Conservation (phyloP, 2,329 filamentous ascomycete genomes). For the Fusarium decemcellulare region DNA sequence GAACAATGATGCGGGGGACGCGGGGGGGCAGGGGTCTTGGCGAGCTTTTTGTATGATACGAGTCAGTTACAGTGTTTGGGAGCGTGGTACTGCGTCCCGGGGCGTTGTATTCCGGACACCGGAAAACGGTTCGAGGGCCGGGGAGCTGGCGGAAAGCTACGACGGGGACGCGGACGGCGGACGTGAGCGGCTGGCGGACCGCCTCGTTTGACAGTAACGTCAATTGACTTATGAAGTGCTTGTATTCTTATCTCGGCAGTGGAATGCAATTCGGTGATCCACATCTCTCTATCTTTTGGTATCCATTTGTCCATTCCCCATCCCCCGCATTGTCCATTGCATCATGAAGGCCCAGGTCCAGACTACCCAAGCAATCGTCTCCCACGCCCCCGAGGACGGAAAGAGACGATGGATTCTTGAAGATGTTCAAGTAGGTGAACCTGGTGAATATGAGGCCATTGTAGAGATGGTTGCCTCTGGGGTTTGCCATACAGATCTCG, state of each 20-base stretch:
- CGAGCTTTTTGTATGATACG: too few relatives aligned
- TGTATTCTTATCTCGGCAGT: not conserved
- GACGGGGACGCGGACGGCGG: not conserved
- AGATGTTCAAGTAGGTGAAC: constrained; percentile 1
- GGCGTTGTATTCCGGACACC: too few relatives aligned
- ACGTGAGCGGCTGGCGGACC: not conserved
- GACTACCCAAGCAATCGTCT: constrained; percentile 19
- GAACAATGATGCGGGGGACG: not conserved
- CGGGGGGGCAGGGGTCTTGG: not conserved
- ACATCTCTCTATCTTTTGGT: not conserved
- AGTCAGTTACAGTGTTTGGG: too few relatives aligned
- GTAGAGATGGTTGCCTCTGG: constrained; percentile 25
- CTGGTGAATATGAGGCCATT: constrained; percentile 19
- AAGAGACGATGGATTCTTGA: constrained; percentile 20
- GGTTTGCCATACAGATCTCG: constrained; percentile 25
- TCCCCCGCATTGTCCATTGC: not conserved
- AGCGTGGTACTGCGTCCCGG: too few relatives aligned
- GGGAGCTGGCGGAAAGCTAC: constrained; percentile 3
- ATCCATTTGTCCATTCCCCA: not conserved
- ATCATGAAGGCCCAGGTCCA: not conserved
- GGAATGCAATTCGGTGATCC: not conserved
- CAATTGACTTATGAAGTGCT: not conserved
- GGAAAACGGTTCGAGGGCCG: not conserved
- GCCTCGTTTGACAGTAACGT: not conserved
- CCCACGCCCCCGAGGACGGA: constrained; percentile 18